Conservation (phyloP, 208 protist species). For the Tritrichomonas musculus region DNA sequence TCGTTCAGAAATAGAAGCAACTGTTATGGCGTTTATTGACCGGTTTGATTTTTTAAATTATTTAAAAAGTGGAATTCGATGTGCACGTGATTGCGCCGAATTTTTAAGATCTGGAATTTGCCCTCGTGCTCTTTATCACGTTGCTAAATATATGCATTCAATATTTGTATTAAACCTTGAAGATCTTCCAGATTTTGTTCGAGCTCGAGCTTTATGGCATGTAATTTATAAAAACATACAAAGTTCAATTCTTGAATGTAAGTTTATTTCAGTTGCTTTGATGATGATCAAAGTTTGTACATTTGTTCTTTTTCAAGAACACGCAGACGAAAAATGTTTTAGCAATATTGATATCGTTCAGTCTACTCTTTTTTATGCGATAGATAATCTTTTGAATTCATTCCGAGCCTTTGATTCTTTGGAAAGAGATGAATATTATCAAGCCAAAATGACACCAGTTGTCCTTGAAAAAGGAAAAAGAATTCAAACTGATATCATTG, state of each 20-base stretch:
- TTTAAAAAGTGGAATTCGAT: not conserved
- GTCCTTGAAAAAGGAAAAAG: not conserved
- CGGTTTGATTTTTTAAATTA: not conserved
- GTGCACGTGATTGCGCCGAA: not conserved
- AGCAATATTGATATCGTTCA: not conserved
- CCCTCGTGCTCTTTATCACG: not conserved
- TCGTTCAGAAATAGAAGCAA: not conserved
- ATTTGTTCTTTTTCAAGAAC: not conserved
- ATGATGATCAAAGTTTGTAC: not conserved
- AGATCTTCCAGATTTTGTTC: not conserved
- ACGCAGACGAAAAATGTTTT: not conserved
- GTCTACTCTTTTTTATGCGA: not conserved
- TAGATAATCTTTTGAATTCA: not conserved
- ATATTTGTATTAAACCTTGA: not conserved
- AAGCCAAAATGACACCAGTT: not conserved
- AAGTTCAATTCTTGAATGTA: not conserved
- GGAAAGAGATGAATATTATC: not conserved
- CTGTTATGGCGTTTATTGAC: not conserved
- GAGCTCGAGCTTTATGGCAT: not conserved
- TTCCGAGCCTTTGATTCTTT: not conserved
- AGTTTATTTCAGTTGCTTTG: not conserved
- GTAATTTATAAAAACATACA: not conserved
- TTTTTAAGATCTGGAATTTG: not conserved
- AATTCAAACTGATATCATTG: not conserved
- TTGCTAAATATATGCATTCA: conserved; percentile 10